Base-by-base conservation (phyloP, 2,329 filamentous ascomycete genomes). In the Zymoseptoria pseudotritici region DNA sequence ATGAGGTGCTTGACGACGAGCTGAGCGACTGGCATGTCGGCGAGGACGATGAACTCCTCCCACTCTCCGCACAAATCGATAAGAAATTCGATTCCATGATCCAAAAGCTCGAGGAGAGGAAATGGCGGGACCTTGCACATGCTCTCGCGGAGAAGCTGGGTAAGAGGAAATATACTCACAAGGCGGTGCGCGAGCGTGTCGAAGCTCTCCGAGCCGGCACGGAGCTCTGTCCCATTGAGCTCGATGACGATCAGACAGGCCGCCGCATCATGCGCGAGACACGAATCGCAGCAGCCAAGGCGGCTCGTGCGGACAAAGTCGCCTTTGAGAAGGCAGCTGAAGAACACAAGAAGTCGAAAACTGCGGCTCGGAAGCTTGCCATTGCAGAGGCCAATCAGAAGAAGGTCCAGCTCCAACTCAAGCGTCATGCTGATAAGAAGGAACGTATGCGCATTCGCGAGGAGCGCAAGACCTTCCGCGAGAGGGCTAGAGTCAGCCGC, bases 21-120 rank as follows among this genome's bases (percentile, higher is more conserved):
- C 69, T 78, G 61, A 78, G 73, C 55, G 78, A 79, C 65, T 83
- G 80, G 80, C 74, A 78, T 55, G 70, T 74, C 11, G 75, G 75
- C 19, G 80, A 83, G 78, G 79, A 82, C 61, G 71, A 76, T 20
- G 67, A 72, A n/a, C 74, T 82, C 19, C 59, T 75, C 9, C 67
- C 74, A 55, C 74, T 77, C 13, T 72, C 76, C 57, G 67, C 73
- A 2, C 66, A 73, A 20, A 76, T 78, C n/a, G 73, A 78, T 17
- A 72, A 73, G n/a, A 75, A 78, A 61, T 71, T 77, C 63, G 69
- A 73, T 52, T 69, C 72, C 53, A 73, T 77, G 56, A 69, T 76
- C 52, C 69, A 75, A 63, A 73, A 75, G 46, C 65, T 77, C 29
- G 70, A 74, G 54, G 69, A 74, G n/a, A 75, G 72, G 69, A 77